Evolutionary conservation across 2,329 filamentous ascomycete species (phyloP).

Genomic region (Gliomastix tumulicola): DNA sequence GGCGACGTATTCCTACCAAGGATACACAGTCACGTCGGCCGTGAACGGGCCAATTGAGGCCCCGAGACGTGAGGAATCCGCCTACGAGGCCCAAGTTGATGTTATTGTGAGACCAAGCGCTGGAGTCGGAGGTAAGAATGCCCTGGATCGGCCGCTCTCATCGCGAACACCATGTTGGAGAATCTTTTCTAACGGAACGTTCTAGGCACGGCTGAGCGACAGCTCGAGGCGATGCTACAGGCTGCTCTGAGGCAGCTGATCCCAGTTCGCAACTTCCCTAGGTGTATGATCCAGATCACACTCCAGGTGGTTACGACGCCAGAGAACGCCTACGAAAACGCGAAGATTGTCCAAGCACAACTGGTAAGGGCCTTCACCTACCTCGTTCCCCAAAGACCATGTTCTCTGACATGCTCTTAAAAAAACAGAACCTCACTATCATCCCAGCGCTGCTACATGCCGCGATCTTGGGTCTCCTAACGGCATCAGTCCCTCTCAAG

Average conservation of each 20-base stretch:
- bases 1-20: slow-evolving; percentile 65
- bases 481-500: slow-evolving; percentile 74
- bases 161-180: too few relatives aligned
- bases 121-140: slow-evolving; percentile 67
- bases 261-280: slow-evolving; percentile 67
- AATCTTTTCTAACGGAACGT: too few relatives aligned
- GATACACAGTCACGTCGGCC: slow-evolving; percentile 75
- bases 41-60: slow-evolving; percentile 94
- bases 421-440: slow-evolving; percentile 69
- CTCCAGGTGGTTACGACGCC: slow-evolving; percentile 69
- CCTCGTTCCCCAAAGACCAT: too few relatives aligned
- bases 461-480: slow-evolving; percentile 69
- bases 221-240: slow-evolving; percentile 73
- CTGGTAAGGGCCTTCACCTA: slow-evolving; percentile 41
- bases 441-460: slow-evolving; percentile 80
- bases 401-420: too few relatives aligned
- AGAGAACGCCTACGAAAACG: slow-evolving; percentile 57
- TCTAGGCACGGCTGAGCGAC: slow-evolving; percentile 64
- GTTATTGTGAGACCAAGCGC: slow-evolving; percentile 82
- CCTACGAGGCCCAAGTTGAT: slow-evolving; percentile 86
- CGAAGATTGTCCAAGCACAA: slow-evolving; percentile 52
- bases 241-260: slow-evolving; percentile 67
- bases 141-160: too few relatives aligned
- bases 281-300: slow-evolving; percentile 72
- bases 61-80: slow-evolving; percentile 78